These are phyloP conservation scores for Fereydounia khargensis DNA, from an alignment of 1,284 basidiomycete genomes.

Conservation along the genomic window DNA sequence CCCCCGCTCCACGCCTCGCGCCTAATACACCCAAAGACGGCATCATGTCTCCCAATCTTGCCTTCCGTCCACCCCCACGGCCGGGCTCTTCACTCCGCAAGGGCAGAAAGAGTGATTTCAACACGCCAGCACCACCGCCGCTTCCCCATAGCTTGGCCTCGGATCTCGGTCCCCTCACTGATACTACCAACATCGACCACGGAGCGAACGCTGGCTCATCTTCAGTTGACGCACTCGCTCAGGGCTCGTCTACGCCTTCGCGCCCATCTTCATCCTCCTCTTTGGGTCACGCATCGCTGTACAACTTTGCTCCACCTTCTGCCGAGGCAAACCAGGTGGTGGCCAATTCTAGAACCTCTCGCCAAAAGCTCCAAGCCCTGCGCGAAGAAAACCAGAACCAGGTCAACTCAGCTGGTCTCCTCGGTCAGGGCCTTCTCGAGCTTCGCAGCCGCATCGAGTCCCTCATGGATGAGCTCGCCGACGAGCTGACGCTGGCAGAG, in stretches of 20 bases:
- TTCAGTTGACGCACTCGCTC: too few relatives aligned
- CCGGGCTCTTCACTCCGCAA: constrained; percentile 37
- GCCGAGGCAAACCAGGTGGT: constrained; percentile 3
- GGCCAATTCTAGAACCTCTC: constrained; percentile 20
- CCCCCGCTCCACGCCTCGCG: constrained; percentile 22
- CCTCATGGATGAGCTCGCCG: constrained; percentile 42
- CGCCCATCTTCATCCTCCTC: constrained; percentile 1
- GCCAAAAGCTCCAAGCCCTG: constrained; percentile 27
- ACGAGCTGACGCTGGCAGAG: constrained; percentile 31
- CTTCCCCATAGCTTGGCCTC: constrained; percentile 18
- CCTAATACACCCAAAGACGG: constrained; percentile 29
- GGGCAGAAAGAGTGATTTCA: constrained; percentile 35
- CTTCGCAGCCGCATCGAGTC: constrained; percentile 43
- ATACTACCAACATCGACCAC: constrained; percentile 15
- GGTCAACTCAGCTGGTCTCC: constrained; percentile 45
- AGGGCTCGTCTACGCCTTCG: background rate
- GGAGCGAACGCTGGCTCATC: too few relatives aligned
- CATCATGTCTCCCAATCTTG: constrained; percentile 17
- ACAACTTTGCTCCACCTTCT: background rate
- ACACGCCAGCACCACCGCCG: constrained; percentile 27
- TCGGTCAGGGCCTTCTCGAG: constrained; percentile 46
- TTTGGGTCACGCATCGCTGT: background rate
- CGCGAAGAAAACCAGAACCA: constrained; percentile 37
- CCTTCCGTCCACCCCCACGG: constrained; percentile 32
- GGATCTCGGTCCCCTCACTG: constrained; percentile 12